Evolutionary conservation across 164 flowering plant species (phyloP), one percentile per base, ranked within the genome.

Genomic region (Tetrastigma voinierianum): DNA sequence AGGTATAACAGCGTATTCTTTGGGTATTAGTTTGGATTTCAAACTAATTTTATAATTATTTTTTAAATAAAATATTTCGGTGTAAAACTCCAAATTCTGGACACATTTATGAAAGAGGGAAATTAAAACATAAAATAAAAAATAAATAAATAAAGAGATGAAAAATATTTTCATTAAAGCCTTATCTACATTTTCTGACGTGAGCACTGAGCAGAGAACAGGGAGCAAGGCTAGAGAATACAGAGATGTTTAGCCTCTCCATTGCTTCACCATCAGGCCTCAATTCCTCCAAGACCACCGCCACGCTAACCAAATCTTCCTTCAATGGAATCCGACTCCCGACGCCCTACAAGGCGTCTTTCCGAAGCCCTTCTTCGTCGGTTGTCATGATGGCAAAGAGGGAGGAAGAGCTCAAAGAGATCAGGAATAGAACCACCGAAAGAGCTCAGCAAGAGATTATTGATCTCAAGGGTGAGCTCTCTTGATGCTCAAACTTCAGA

Each of bases 381-480:
- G 89, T 83, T 21, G 88, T 87, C 61, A 88, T 80, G 92, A 90
- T 86, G 98, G 88, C 95, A 15, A 96, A 90, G 76, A 87, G 80
- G 67, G 84, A 87, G 46, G 95, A 90, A 48, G 98, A 90, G 57
- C 8, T 96, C 83, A 90, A 91, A 70, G 96, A 89, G 43, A 91
- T 90, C 17, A 82, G 98, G 61, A 69, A 78, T 21, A 87, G 77
- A 71, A 80, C 91, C 18, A 91, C 90, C 4, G 97, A 90, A n/a
- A 24, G 82, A 93, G 67, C 71, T 95, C 61, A 86, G 90, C 63
- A 95, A 17, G 97, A 90, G 65, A 80, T 95, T 2, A 75, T 87
- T 2, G 97, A 96, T 60, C 85, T 96, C 20, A 93, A 96, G 65
- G 99, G 99, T 13, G 99, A 96, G 81, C 86, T 96, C n/a, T n/a